Evolutionary conservation across 495 filamentous ascomycete species (phyloP), one percentile per base, ranked within the genome.

Genomic region (Amphirosellinia nigrospora): DNA sequence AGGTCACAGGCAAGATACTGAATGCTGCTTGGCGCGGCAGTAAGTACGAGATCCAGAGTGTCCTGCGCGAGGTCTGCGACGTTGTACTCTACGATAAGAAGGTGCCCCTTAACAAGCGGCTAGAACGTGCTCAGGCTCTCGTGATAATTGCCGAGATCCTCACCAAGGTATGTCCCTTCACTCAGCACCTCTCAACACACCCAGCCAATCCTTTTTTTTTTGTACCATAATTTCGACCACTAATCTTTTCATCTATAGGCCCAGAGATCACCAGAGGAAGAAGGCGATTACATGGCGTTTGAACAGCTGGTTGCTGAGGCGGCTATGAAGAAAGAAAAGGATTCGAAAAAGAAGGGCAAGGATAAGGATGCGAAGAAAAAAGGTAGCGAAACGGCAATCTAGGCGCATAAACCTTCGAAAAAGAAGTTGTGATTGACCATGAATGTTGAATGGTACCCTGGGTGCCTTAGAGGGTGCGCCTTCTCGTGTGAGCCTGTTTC

Each of bases 271-370:
- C 92, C 94, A 48, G 96, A 98, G 52, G 96, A 99, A 82, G 96
- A 98, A 83, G 96, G 95, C 71, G 95, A 98, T 66, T 98, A 96
- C 84, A 96, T 98, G 90, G 95, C 93, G 23, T 99, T 99, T 75
- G 96, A 99, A 79, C 93, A 98, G 80, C 89, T 99, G 36, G 96
- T 99, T 82, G 94, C 96, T 39, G 96, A 99, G 77, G 95, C 96
- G 7, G 93, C 93, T 58, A 90, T 92, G 62, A 98, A 98, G 88
- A 96, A 97, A 80, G 91, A 93, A 56, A 91, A 94, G 78, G 84
- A 87, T 30, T 84, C 87, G 38, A 91, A 93, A 79, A 92, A 93
- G 81, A 90, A 92, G 76, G 86, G 91, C 74, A 89, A 92, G 77
- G 87, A 92, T 32, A 83, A 83, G 73, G 81, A 83, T 28, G 56